Conservation (phyloP, 2,329 filamentous ascomycete species). For the Cercospora janseana region DNA sequence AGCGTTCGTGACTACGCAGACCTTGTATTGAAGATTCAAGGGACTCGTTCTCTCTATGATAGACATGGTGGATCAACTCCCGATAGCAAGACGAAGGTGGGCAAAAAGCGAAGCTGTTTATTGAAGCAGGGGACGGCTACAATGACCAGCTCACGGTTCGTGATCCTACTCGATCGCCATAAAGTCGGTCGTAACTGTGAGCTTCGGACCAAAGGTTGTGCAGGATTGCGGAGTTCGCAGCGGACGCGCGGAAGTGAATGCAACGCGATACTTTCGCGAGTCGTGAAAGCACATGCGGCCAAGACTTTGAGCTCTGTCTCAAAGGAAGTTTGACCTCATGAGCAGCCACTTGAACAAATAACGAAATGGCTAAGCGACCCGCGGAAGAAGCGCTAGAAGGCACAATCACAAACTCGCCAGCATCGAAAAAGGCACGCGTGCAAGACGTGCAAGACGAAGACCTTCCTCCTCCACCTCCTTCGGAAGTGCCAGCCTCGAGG, state of each 20-base stretch:
- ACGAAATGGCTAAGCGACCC: slow-evolving; percentile 48
- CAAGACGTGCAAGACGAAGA: slow-evolving; percentile 44
- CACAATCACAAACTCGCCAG: slow-evolving; percentile 45
- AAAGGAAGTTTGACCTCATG: not conserved
- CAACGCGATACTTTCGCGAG: slow-evolving; percentile 1
- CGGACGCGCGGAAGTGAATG: slow-evolving; percentile 8
- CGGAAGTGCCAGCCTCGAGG: slow-evolving; percentile 17
- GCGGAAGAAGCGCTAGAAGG: slow-evolving; percentile 49
- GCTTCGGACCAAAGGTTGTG: not conserved
- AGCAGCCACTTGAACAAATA: not conserved
- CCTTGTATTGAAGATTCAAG: slow-evolving; percentile 25
- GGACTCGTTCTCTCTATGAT: slow-evolving; percentile 24
- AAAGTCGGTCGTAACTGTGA: not conserved
- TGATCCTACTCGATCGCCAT: slow-evolving; percentile 1
- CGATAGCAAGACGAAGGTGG: too few relatives aligned
- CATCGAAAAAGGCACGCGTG: slow-evolving; percentile 49
- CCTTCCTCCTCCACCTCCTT: slow-evolving; percentile 30
- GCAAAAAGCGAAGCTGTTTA: not conserved
- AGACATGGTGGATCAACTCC: slow-evolving; percentile 26
- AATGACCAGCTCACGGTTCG: too few relatives aligned
- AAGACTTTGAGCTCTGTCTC: slow-evolving; percentile 6
- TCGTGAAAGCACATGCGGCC: slow-evolving; percentile 7
- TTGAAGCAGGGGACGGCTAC: not conserved
- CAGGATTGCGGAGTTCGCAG: slow-evolving; percentile 2
- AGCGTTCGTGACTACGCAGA: slow-evolving; percentile 27